phyloP scores from a whole-genome alignment of 2,329 filamentous ascomycete genomes.

The Pseudogymnoascus sp. region DNA sequence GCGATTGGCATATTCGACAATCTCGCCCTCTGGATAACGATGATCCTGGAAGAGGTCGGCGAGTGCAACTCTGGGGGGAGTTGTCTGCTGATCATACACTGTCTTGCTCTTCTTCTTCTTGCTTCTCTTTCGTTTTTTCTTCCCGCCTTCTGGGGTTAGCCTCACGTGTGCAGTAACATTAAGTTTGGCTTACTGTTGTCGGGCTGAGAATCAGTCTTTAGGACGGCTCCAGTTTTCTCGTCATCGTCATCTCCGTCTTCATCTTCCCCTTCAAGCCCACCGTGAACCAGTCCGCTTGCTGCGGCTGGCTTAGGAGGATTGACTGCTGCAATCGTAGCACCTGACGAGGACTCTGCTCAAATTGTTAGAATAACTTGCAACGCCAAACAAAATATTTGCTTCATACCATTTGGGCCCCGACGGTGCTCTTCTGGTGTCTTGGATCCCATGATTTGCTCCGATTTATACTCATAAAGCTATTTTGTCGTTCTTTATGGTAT shows the following conservation, averaged over 20 bases:
- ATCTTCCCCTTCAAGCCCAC: constrained; percentile 19
- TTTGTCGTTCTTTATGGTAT: not conserved
- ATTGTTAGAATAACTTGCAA: not conserved
- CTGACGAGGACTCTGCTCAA: not conserved
- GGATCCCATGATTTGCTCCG: not conserved
- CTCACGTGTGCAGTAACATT: constrained; percentile 36
- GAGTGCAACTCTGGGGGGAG: constrained; percentile 67
- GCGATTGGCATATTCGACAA: constrained; percentile 56
- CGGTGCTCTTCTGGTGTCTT: constrained; percentile 6
- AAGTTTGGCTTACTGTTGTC: constrained; percentile 15
- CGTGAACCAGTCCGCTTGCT: not conserved
- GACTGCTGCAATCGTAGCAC: not conserved
- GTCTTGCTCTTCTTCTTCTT: constrained; percentile 64
- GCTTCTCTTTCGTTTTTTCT: constrained; percentile 77
- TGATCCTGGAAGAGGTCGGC: constrained; percentile 65
- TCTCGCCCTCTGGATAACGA: constrained; percentile 68
- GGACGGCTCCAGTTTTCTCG: not conserved
- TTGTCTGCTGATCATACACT: constrained; percentile 55
- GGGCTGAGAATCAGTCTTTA: not conserved
- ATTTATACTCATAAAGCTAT: not conserved
- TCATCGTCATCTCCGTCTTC: constrained; percentile 19
- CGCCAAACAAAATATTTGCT: not conserved
- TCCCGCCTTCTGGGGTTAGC: constrained; percentile 31
- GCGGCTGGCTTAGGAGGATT: constrained; percentile 2
- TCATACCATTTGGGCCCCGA: constrained; percentile 1